phyloP scores from a whole-genome alignment of 768 basidiomycete species.

The Austroboletus festivus region DNA sequence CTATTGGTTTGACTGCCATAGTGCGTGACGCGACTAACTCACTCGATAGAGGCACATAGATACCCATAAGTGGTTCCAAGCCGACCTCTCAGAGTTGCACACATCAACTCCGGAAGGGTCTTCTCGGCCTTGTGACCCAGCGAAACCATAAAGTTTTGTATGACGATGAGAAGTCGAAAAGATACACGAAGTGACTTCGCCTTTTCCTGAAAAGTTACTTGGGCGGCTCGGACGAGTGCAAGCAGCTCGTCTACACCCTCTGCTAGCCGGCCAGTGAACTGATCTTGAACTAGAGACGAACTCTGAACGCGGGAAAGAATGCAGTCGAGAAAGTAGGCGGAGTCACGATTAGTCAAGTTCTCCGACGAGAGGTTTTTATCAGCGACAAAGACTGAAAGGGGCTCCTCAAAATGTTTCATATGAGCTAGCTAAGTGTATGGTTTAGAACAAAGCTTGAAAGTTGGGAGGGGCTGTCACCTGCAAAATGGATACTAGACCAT shows the following conservation, averaged over 20 bases:
- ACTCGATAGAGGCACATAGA: slow-evolving; percentile 50
- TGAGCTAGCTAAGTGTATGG: slow-evolving; percentile 47
- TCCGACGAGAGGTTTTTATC: slow-evolving; percentile 6
- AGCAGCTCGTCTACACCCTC: slow-evolving; percentile 32
- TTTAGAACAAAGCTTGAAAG: not conserved
- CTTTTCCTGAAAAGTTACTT: slow-evolving; percentile 32
- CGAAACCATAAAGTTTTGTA: slow-evolving; percentile 43
- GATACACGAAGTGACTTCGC: slow-evolving; percentile 41
- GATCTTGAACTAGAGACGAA: slow-evolving; percentile 13
- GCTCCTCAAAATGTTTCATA: slow-evolving; percentile 70
- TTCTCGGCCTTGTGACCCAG: slow-evolving; percentile 42
- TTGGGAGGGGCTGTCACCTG: slow-evolving; percentile 44
- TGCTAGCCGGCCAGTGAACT: slow-evolving; percentile 24
- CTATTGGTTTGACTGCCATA: slow-evolving; percentile 17
- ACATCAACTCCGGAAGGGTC: slow-evolving; percentile 40
- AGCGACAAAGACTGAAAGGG: slow-evolving; percentile 39
- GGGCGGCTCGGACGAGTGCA: slow-evolving; percentile 36
- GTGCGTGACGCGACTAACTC: slow-evolving; percentile 12
- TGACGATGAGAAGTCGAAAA: slow-evolving; percentile 42
- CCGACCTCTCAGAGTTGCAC: slow-evolving; percentile 43
- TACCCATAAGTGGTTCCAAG: slow-evolving; percentile 42
- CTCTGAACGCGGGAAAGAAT: slow-evolving; percentile 36
- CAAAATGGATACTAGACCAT: slow-evolving; percentile 53
- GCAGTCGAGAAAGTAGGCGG: slow-evolving; percentile 35
- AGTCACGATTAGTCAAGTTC: slow-evolving; percentile 19